These are phyloP conservation scores for Penstemon eatonii DNA, from an alignment of 257 asterid genomes.

Conservation along the genomic window DNA sequence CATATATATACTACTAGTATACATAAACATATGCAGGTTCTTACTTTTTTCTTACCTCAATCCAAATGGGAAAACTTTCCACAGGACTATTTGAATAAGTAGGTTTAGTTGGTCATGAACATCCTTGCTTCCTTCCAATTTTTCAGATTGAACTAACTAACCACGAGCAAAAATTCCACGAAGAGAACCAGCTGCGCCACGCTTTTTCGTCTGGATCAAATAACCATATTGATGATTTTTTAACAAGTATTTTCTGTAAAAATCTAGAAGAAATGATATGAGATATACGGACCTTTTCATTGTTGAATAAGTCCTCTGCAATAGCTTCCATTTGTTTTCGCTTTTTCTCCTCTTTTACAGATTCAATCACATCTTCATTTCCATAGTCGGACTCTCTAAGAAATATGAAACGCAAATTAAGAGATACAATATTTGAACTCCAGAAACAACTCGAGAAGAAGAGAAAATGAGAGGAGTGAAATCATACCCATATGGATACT, in stretches of 20 bases:
- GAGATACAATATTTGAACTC: constrained; percentile 11
- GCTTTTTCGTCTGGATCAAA: constrained; percentile 51
- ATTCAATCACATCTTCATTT: constrained; percentile 64
- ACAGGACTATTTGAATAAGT: too few species aligned
- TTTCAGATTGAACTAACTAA: constrained; percentile 18
- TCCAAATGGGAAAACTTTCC: too few species aligned
- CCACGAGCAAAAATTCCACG: constrained; percentile 47
- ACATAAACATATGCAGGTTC: too few species aligned
- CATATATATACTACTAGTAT: too few species aligned
- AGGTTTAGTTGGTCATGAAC: too few species aligned
- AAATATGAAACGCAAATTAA: constrained; percentile 15
- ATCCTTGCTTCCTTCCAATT: too few species aligned
- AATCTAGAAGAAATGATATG: constrained; percentile 19
- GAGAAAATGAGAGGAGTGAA: constrained; percentile 23
- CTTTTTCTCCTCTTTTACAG: constrained; percentile 71
- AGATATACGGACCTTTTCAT: constrained; percentile 58
- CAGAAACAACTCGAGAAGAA: constrained; percentile 19
- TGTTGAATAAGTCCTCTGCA: constrained; percentile 86
- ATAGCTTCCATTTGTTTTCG: constrained; percentile 91
- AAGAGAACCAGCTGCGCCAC: constrained; percentile 53
- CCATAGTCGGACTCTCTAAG: constrained; percentile 73
- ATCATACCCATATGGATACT: constrained; percentile 75
- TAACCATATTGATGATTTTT: constrained; percentile 15
- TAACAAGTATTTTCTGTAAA: background rate
- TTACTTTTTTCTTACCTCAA: too few species aligned